phyloP scores from a whole-genome alignment of 2,329 filamentous ascomycete genomes.

The Colletotrichum coccodes region DNA sequence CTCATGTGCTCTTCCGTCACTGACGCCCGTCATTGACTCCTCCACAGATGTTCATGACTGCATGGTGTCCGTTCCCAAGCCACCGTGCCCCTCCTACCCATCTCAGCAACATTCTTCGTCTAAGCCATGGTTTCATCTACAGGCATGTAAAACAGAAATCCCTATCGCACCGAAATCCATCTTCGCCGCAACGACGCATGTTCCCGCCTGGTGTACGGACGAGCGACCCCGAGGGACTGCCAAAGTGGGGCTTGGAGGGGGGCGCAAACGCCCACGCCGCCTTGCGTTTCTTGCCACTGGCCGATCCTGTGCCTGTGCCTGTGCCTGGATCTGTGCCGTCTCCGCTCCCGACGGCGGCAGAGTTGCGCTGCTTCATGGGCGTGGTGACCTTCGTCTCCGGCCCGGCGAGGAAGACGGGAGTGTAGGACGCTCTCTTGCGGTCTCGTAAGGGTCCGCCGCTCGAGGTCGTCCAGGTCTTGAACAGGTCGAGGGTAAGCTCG shows the following conservation, averaged over 20 bases:
- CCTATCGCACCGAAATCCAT: constrained; percentile 64
- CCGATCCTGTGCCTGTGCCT: background rate
- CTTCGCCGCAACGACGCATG: constrained; percentile 61
- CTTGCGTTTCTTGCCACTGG: constrained; percentile 17
- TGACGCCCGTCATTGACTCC: background rate
- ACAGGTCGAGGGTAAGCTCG: constrained; percentile 48
- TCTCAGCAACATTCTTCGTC: background rate
- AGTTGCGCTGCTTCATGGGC: constrained; percentile 13
- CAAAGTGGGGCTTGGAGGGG: constrained; percentile 9
- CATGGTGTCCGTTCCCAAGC: background rate
- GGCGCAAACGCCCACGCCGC: constrained; percentile 25
- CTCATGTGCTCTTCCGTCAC: background rate
- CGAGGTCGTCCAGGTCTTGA: constrained; percentile 35
- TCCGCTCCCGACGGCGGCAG: background rate
- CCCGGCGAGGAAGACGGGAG: constrained; percentile 6
- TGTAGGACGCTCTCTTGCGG: background rate
- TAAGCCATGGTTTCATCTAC: constrained; percentile 23
- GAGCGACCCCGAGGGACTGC: constrained; percentile 38
- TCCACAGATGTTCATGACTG: background rate
- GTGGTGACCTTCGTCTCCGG: constrained; percentile 17
- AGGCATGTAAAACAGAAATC: constrained; percentile 71
- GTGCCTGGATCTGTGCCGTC: background rate
- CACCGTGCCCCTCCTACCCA: background rate
- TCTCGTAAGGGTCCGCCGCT: background rate
- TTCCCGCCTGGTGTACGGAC: constrained; percentile 61